Percentiles rank a stretch among this genome's conserved stretches.
Evolutionary conservation across 2,329 filamentous ascomycete genomes (phyloP).

Genomic region (Aureobasidium sp.): DNA sequence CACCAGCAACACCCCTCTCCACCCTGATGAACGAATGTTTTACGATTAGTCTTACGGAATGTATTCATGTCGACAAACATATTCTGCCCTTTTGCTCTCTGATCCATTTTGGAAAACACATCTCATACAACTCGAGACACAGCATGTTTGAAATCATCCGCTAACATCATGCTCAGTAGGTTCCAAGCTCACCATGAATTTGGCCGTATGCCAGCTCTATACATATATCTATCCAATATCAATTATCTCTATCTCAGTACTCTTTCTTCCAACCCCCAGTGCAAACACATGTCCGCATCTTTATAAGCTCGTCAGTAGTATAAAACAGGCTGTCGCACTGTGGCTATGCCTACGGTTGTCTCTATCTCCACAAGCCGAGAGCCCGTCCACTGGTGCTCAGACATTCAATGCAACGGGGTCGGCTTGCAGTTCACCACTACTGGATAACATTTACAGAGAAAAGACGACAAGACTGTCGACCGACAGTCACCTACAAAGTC

Average conservation of each 20-base stretch:
- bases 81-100: slow-evolving; percentile 13
- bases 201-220: not conserved
- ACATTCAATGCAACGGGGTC: too few species aligned
- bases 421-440: too few species aligned
- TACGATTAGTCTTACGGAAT: slow-evolving; percentile 10
- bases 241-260: not conserved
- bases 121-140: not conserved
- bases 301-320: too few species aligned
- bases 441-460: too few species aligned
- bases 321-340: too few species aligned
- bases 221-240: not conserved
- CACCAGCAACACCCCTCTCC: not conserved
- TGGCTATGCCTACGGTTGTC: too few species aligned
- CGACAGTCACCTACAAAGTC: too few species aligned
- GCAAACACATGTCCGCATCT: too few species aligned
- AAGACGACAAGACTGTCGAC: too few species aligned
- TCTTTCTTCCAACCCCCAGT: too few species aligned
- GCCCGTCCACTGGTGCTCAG: too few species aligned
- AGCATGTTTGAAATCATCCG: not conserved
- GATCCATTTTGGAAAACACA: not conserved
- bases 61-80: slow-evolving; percentile 8
- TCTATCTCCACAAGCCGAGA: too few species aligned
- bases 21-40: slow-evolving; percentile 11
- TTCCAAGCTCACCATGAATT: not conserved
- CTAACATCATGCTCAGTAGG: slow-evolving; percentile 6